These are phyloP conservation scores for Tetradesmus lagerheimii DNA, from an alignment of 139 green algal species.

Conservation along the genomic window DNA sequence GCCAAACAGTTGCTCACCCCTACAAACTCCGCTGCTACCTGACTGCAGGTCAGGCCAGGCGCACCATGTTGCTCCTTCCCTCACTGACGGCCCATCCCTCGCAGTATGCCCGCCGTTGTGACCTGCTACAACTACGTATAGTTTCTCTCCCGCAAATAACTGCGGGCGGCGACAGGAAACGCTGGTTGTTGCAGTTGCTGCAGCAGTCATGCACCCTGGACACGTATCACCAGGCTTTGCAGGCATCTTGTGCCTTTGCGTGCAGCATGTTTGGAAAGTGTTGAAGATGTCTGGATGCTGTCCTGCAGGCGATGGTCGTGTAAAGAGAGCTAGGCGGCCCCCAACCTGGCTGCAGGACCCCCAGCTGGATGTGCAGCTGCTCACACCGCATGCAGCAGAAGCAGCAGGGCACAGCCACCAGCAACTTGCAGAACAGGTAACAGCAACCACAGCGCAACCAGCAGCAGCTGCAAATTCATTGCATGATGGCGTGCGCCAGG, in stretches of 20 bases:
- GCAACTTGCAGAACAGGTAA: neutral
- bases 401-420: neutral
- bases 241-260: too few species aligned
- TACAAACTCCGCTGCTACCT: neutral
- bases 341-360: neutral
- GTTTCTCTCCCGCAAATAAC: too few species aligned
- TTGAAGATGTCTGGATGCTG: too few species aligned
- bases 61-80: neutral
- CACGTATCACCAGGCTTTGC: too few species aligned
- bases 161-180: too few species aligned
- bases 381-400: neutral
- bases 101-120: too few species aligned
- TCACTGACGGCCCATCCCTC: too few species aligned
- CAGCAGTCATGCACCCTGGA: too few species aligned
- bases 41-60: neutral
- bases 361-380: neutral
- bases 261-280: neutral
- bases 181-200: too few species aligned
- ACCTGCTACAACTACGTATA: too few species aligned
- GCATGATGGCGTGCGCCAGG: neutral
- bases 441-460: neutral
- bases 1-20: neutral
- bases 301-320: neutral
- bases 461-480: neutral
- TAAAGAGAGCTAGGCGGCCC: neutral